These are phyloP conservation scores for Taphrina wiesneri DNA, from an alignment of 1,139 yeast genomes.

Conservation along the genomic window DNA sequence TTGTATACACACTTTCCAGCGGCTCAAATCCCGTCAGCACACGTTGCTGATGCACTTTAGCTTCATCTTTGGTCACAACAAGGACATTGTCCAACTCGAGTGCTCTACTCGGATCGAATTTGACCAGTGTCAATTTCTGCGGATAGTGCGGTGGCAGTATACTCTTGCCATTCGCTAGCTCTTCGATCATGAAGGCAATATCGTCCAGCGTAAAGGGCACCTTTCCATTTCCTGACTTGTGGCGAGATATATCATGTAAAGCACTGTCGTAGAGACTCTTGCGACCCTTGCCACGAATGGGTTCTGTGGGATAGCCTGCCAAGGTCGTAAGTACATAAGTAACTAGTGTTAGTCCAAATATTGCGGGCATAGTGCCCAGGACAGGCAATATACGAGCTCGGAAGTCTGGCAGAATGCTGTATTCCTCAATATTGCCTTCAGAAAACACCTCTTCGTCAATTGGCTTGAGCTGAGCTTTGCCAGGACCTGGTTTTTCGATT, in stretches of 20 bases:
- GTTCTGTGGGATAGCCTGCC: conserved; percentile 64
- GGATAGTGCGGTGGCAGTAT: conserved; percentile 57
- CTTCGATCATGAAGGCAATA: conserved; percentile 83
- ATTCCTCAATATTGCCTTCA: conserved; percentile 81
- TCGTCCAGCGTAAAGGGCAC: conserved; percentile 50
- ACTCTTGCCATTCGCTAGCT: conserved; percentile 86
- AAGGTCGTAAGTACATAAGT: conserved; percentile 76
- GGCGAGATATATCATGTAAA: conserved; percentile 80
- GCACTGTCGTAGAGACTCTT: conserved; percentile 79
- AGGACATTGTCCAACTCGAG: conserved; percentile 71
- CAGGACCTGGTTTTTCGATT: conserved; percentile 93
- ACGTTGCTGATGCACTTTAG: conserved; percentile 54
- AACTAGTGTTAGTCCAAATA: conserved; percentile 88
- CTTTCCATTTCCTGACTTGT: conserved; percentile 63
- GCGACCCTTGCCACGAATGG: conserved; percentile 84
- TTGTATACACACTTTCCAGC: neutral
- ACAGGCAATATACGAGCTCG: conserved; percentile 93
- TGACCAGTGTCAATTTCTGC: conserved; percentile 73
- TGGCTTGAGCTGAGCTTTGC: conserved; percentile 83
- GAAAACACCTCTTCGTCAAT: conserved; percentile 74
- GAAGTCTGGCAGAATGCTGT: conserved; percentile 83
- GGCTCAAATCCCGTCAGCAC: neutral
- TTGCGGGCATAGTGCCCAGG: conserved; percentile 93
- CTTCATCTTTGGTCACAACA: conserved; percentile 86
- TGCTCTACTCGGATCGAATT: conserved; percentile 68